phyloP scores from a whole-genome alignment of 768 basidiomycete species.

The Scleroderma bovista region DNA sequence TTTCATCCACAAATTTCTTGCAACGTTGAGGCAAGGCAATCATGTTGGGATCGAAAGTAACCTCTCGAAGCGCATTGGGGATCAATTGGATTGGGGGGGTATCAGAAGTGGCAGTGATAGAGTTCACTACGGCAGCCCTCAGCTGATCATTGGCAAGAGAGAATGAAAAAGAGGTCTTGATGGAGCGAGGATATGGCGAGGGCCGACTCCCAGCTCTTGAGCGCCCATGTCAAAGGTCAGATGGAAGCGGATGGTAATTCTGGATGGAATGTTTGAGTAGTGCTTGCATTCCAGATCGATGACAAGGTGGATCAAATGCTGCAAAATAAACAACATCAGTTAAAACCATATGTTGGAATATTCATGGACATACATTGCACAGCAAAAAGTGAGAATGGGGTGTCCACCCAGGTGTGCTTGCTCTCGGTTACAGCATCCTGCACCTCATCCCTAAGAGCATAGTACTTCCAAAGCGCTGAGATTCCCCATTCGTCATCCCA shows the following conservation, averaged over 20 bases:
- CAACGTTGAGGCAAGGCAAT: too few species aligned
- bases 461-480: constrained; percentile 57
- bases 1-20: too few species aligned
- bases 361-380: constrained; percentile 59
- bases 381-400: constrained; percentile 67
- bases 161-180: constrained; percentile 40
- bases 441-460: constrained; percentile 64
- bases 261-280: constrained; percentile 70
- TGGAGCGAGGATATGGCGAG: constrained; percentile 63
- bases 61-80: too few species aligned
- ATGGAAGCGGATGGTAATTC: constrained; percentile 68
- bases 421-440: constrained; percentile 64
- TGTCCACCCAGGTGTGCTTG: constrained; percentile 59
- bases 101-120: too few species aligned
- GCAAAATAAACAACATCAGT: constrained; percentile 66
- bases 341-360: too few species aligned
- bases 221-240: constrained; percentile 58
- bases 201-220: constrained; percentile 67
- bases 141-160: constrained; percentile 31
- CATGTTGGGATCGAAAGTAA: too few species aligned
- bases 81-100: too few species aligned
- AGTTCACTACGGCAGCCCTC: too few species aligned
- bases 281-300: too few species aligned
- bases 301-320: too few species aligned
- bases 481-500: constrained; percentile 70